Conservation (phyloP, 164 flowering plant species). For the Saururus chinensis region DNA sequence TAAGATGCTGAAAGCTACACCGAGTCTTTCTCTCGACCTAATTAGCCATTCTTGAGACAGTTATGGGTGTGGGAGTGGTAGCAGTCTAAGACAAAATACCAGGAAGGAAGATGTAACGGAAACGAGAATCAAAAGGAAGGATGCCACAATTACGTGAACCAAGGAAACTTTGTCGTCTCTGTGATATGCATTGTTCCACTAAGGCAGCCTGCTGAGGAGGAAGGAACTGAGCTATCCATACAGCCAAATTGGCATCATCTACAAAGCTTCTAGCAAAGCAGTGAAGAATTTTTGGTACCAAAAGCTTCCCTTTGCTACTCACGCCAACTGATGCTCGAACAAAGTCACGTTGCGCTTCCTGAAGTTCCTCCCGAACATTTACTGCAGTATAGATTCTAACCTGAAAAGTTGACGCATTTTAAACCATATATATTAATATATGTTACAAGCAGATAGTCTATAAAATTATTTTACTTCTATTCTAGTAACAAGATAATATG, state of each 20-base stretch:
- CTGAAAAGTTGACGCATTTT: slow-evolving; percentile 22
- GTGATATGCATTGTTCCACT: slow-evolving; percentile 50
- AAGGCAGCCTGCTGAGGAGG: slow-evolving; percentile 56
- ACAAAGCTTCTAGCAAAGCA: slow-evolving; percentile 45
- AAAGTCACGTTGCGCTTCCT: slow-evolving; percentile 54
- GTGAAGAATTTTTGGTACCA: slow-evolving; percentile 69
- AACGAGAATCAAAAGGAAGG: slow-evolving; percentile 62
- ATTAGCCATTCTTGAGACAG: too few relatives aligned
- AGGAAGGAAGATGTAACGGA: slow-evolving; percentile 63
- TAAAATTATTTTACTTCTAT: too few relatives aligned
- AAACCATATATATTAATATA: too few relatives aligned
- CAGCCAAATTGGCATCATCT: slow-evolving; percentile 47
- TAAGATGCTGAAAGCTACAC: too few relatives aligned
- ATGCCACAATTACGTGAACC: slow-evolving; percentile 51
- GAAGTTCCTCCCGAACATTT: slow-evolving; percentile 50
- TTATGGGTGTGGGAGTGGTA: slow-evolving; percentile 1
- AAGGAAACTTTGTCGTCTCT: slow-evolving; percentile 46
- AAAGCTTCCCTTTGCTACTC: slow-evolving; percentile 56
- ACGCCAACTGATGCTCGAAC: slow-evolving; percentile 66
- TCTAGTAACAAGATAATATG: too few relatives aligned
- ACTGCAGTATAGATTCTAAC: slow-evolving; percentile 53
- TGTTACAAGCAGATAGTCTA: too few relatives aligned
- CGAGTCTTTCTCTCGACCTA: too few relatives aligned
- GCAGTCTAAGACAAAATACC: slow-evolving; percentile 7
- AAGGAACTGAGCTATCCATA: slow-evolving; percentile 59